A percentile compares a stretch with the other conserved stretches of the same genome.
These are phyloP conservation scores for Epicoccum sorghinum DNA, from an alignment of 2,329 filamentous ascomycete genomes.

Conservation along the genomic window DNA sequence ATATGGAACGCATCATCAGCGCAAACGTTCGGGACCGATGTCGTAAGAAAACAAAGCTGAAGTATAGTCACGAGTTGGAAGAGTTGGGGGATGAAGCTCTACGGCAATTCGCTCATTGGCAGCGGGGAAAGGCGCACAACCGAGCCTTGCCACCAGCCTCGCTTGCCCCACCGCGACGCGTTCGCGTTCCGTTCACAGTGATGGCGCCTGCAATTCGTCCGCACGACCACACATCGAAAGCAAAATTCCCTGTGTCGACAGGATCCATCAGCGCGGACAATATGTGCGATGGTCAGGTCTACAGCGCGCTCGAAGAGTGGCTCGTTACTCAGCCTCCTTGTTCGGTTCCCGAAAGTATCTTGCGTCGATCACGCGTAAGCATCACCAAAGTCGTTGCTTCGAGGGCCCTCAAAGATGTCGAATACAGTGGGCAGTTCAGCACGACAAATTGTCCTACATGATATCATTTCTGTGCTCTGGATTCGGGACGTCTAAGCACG, in stretches of 20 bases:
- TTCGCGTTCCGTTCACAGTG: too few relatives aligned
- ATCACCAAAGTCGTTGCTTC: not conserved
- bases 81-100: not conserved
- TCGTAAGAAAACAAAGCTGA: too few relatives aligned
- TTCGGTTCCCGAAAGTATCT: constrained; percentile 7
- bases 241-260: not conserved
- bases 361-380: not conserved
- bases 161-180: too few relatives aligned
- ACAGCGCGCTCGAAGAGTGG: not conserved
- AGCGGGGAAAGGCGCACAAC: constrained; percentile 1
- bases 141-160: not conserved
- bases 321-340: constrained; percentile 6
- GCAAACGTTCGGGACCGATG: not conserved
- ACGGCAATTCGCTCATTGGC: not conserved
- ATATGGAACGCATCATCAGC: not conserved
- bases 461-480: too few relatives aligned
- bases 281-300: not conserved
- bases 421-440: too few relatives aligned
- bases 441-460: too few relatives aligned
- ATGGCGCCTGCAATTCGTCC: too few relatives aligned
- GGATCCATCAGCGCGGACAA: not conserved
- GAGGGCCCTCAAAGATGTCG: too few relatives aligned
- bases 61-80: not conserved
- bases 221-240: not conserved
- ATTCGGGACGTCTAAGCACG: too few relatives aligned